Evolutionary conservation across 192 early-diverging fungal species (phyloP), one percentile per base, ranked within the genome.

Genomic region (Phlyctochytrium bullatum): DNA sequence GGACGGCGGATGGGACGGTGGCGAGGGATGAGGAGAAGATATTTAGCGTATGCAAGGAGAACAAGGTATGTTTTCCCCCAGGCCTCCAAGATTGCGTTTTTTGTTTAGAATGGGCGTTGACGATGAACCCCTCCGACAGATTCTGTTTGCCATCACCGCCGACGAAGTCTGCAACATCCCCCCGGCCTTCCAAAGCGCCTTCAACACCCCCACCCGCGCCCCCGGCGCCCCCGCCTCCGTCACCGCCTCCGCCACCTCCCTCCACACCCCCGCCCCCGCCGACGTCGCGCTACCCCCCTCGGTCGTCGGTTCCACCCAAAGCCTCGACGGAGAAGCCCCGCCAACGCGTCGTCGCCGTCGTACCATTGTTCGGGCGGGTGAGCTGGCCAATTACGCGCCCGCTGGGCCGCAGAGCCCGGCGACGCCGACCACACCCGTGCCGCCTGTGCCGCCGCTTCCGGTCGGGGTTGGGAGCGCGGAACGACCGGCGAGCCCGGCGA

Each of bases 11-110:
- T 34, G 76, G 76, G 10, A 23, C 52, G 20, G 61, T 63, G 12
- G 76, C 69, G 2, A 28, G 51, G 40, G 72, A 65, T 28, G 63
- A 57, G n/a, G 65, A 77, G 23, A 68, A 66, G 35, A 68, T 77
- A 16, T 66, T 77, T 53, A 52, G 61, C 31, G 61, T 77, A 0
- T 77, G 76, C 61, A 69, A 69, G 31, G 68, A 64, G 23, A 73
- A 73, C 62, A 77, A 73, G 68, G 74, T 76, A 52, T 23, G 35
- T 36, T 28, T 3, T 68, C 17, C 28, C 34, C 62, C 59, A 57
- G 1, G 62, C 64, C 34, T 36, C 59, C 54, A 70, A 52, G 0
- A 34, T 64, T 10, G 61, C 52, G 14, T 54, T 1, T 67, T 24
- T 32, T 16, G 29, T 57, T n/a, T 62, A 54, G 27, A 52, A 23